These are phyloP conservation scores for Triangularia setosa DNA, from an alignment of 2,329 filamentous ascomycete species.

Conservation along the genomic window DNA sequence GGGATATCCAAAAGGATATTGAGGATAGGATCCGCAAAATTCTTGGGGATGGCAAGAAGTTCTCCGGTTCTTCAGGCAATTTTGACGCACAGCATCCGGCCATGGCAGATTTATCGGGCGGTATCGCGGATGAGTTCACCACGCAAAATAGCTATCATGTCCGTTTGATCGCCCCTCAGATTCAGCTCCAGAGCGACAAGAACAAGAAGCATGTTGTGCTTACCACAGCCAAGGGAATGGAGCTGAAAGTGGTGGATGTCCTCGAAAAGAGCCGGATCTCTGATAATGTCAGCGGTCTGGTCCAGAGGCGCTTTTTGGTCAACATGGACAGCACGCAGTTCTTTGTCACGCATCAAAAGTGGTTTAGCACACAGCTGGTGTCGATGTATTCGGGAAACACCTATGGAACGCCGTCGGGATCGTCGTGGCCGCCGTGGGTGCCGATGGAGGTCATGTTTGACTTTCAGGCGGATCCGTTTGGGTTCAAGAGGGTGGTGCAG, in stretches of 20 bases:
- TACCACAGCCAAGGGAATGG: conserved; percentile 96
- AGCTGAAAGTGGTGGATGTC: conserved; percentile 93
- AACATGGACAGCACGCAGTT: conserved; percentile 98
- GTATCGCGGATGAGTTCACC: conserved; percentile 82
- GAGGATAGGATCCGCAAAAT: conserved; percentile 84
- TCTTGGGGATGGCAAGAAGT: conserved; percentile 76
- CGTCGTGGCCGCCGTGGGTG: conserved; percentile 96
- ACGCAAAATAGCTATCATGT: conserved; percentile 93
- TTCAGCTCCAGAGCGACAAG: conserved; percentile 97
- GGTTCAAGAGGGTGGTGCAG: conserved; percentile 96
- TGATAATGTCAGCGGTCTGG: conserved; percentile 89
- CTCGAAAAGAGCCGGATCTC: conserved; percentile 94
- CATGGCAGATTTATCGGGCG: conserved; percentile 63
- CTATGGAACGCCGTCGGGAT: conserved; percentile 80
- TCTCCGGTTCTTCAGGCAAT: conserved; percentile 57
- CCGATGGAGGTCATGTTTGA: conserved; percentile 99
- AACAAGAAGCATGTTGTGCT: conserved; percentile 95
- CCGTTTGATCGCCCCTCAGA: conserved; percentile 91
- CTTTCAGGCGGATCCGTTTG: conserved; percentile 87
- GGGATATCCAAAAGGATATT: conserved; percentile 61
- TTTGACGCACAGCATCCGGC: conserved; percentile 49
- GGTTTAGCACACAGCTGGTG: conserved; percentile 76
- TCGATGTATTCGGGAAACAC: conserved; percentile 92
- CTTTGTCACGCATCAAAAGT: conserved; percentile 93
- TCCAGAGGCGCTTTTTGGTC: conserved; percentile 88